Evolutionary conservation across 1,139 yeast species (phyloP), one percentile per base, ranked within the genome.

Genomic region (Suhomyces maxii): DNA sequence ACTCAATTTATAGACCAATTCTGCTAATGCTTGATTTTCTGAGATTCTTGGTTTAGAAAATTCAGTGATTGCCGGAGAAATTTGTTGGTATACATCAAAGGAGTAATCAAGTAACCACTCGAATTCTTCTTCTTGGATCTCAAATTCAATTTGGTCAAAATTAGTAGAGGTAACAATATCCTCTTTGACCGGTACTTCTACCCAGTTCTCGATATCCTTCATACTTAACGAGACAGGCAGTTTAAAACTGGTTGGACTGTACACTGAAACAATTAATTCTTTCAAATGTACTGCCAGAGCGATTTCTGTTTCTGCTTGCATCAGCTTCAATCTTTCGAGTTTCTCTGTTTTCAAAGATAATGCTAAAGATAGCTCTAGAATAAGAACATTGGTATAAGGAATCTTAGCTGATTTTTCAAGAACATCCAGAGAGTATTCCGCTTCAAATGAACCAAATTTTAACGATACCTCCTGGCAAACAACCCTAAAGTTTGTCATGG

Each of bases 1-100:
- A 0, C 93, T 77, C 23, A 89, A 64, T 36, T 76, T 69, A 57
- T 83, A 80, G 1, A 85, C 67, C 12, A 84, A 64, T 42, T 78
- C 80, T 6, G 69, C 67, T 34, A 63, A 54, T 31, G 61, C 59
- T 26, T 48, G 60, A 42, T 47, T 53, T 41, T 54, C 64, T 32
- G 44, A 54, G 36, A 32, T 46, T 42, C 53, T 32, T 8, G 56
- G 50, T 14, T 53, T 45, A 8, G 55, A 45, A 40, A 69, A 57
- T 28, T 53, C 55, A 3, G 51, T 48, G 0, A 65, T 14, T 0
- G 74, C 63, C 0, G 67, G 64, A 1, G 45, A 37, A 2, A 73
- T 11, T 0, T 56, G 49, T 1, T 47, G 49, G 2, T 51, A 36
- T 8, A 73, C 52, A 3, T 48, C 39, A n/a, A 53, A 46, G 10